Base-by-base conservation (phyloP, 495 filamentous ascomycete genomes). In the Trichoderma asperelloides region DNA sequence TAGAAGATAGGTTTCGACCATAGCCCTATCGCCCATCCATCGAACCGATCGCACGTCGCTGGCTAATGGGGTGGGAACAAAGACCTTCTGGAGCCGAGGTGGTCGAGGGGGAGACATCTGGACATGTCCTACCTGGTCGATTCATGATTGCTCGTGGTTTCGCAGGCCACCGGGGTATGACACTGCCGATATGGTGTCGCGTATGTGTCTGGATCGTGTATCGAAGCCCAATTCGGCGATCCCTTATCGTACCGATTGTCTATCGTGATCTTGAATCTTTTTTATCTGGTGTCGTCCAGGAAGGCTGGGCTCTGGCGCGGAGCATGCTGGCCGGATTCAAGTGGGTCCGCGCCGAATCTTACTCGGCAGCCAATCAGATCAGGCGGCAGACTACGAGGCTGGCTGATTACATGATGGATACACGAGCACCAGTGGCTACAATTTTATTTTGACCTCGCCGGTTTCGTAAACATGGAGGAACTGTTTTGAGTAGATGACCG, bases 111-210 rank as follows among this genome's bases (percentile, higher is more conserved):
- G 62, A 15, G n/a, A 64, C 15, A n/a, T 65, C 6, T 39, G 23
- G 57, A 51, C 27, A 16, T 37, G 21, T 63, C 66, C 66, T 85
- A 85, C 83, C 83, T 85, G 81, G 78, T 74, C 83, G 79, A 77
- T 85, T 85, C 83, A 85, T 85, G 73, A 76, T 79, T 70, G 67
- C 41, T 27, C 27, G 27, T 25, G 64, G n/a, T 28, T 47, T 21
- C 27, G 64, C 64, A 30, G 21, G 62, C 16, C 25, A n/a, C 40
- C 43, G 64, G 63, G 51, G 62, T 63, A 4, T 21, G 47, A 40
- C 57, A 33, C 30, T 40, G 49, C 21, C 13, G 13, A 62, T 41
- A n/a, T 39, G 9, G 69, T 64, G 64, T 55, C 37, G 66, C 45
- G 30, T 33, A 51, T 63, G 27, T 67, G 25, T 65, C 64, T 41